Base-by-base conservation (phyloP, 495 filamentous ascomycete genomes). In the Xylaria intraflava region DNA sequence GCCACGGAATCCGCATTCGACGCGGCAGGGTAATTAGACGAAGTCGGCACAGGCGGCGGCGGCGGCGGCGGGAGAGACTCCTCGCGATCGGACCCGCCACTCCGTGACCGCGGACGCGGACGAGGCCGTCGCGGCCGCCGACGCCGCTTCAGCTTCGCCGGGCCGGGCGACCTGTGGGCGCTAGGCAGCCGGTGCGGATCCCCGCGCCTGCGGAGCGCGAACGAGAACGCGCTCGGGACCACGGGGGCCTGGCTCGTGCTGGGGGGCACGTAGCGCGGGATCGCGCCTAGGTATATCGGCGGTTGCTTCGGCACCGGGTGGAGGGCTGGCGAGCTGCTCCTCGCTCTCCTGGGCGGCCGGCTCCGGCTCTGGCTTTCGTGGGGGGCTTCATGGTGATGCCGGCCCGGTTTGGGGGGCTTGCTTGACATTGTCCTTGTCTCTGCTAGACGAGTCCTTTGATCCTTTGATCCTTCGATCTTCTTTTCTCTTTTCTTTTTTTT, bases 351-450 rank as follows among this genome's bases (percentile, higher is more conserved):
- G 30, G 42, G 22, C 35, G 31, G 14, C 31, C 14, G 31, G 10
- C 31, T 35, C 14, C 31, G 31, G 14, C 31, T 35, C 14, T 12
- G 31, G 31, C 31, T 35, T 35, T 12, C 7, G 12, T 12, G 9
- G 31, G 11, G 6, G 31, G 12, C 31, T 35, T 35, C 5, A 12
- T 40, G 42, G 20, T 36, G 42, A 19, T 36, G 51, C 10, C 33
- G 43, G 35, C 31, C 31, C 27, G 27, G n/a, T 40, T 33, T 53
- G 24, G 10, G 14, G 29, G 2, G 49, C 24, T 1, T 44, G 27
- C 7, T 53, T 43, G 51, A 40, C 51, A 53, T 53, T 16, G 19
- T 29, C 38, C 33, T 33, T n/a, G n/a, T n/a, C n/a, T n/a, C n/a
- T n/a, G n/a, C n/a, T n/a, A n/a, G n/a, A n/a, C n/a, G n/a, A n/a